Conservation (phyloP, 345 rosid species). For the Rhodomyrtus tomentosa region DNA sequence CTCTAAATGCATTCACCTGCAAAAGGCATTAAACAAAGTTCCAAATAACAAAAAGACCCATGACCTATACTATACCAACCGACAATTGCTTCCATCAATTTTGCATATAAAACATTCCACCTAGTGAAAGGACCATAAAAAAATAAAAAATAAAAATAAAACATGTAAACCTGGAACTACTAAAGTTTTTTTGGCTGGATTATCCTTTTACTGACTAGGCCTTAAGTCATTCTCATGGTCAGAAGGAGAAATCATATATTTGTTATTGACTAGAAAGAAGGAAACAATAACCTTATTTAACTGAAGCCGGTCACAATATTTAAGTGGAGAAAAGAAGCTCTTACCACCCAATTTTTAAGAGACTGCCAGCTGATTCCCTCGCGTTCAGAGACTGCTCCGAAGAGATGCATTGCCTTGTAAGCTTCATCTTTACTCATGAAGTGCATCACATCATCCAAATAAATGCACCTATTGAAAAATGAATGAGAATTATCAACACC, state of each 20-base stretch:
- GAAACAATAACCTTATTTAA: background rate
- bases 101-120: background rate
- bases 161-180: background rate
- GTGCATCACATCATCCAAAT: conserved; percentile 23
- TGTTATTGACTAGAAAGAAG: background rate
- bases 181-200: background rate
- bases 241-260: background rate
- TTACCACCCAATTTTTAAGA: conserved; percentile 34
- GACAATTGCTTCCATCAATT: background rate
- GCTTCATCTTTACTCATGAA: conserved; percentile 35
- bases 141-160: too few relatives aligned
- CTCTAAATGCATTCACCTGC: conserved; percentile 27
- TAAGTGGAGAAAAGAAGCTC: background rate
- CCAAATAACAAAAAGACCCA: background rate
- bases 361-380: conserved; percentile 26
- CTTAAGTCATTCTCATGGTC: background rate
- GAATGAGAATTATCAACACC: background rate
- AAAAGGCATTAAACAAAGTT: background rate
- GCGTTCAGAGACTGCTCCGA: conserved; percentile 12
- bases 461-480: conserved; percentile 4
- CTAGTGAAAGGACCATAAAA: background rate
- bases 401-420: conserved; percentile 14
- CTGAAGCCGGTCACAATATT: background rate
- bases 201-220: background rate
- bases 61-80: background rate